These are phyloP conservation scores for Litsea cubeba DNA, from an alignment of 164 flowering plant genomes.

Conservation along the genomic window DNA sequence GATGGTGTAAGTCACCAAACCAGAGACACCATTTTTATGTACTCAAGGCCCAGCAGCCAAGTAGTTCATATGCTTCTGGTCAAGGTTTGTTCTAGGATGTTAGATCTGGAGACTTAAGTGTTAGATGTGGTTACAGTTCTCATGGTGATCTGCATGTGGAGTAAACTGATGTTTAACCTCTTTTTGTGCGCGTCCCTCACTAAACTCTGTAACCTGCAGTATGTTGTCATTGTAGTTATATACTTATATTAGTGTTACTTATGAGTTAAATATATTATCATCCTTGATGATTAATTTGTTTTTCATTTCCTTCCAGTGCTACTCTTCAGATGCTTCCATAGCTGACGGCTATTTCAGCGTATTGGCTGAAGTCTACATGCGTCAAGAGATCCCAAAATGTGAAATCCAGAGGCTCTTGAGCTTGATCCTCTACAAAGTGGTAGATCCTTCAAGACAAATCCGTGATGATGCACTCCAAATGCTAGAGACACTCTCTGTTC, in stretches of 20 bases:
- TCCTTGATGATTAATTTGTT: not conserved
- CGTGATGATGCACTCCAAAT: constrained; percentile 99
- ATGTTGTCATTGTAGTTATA: no score
- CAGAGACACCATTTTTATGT: not conserved
- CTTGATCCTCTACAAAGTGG: constrained; percentile 96
- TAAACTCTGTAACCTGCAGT: no score
- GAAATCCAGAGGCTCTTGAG: constrained; percentile 94
- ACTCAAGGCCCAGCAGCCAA: not conserved
- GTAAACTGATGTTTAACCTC: no score
- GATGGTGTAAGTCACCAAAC: not conserved
- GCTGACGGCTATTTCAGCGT: constrained; percentile 99
- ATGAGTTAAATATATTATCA: no score
- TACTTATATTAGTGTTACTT: no score
- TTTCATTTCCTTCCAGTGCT: constrained; percentile 53
- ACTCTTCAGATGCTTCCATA: constrained; percentile 89
- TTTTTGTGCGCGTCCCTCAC: no score
- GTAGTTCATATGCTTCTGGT: no score
- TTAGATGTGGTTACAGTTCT: no score
- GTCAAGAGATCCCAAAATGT: constrained; percentile 96
- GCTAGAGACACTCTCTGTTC: constrained; percentile 95
- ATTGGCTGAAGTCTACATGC: constrained; percentile 98
- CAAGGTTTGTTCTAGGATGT: no score
- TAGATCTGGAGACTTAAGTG: no score
- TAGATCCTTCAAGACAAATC: constrained; percentile 89
- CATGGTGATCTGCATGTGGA: no score